Evolutionary conservation across 2,329 filamentous ascomycete species (phyloP).

Genomic region (Graphilbum fragrans): DNA sequence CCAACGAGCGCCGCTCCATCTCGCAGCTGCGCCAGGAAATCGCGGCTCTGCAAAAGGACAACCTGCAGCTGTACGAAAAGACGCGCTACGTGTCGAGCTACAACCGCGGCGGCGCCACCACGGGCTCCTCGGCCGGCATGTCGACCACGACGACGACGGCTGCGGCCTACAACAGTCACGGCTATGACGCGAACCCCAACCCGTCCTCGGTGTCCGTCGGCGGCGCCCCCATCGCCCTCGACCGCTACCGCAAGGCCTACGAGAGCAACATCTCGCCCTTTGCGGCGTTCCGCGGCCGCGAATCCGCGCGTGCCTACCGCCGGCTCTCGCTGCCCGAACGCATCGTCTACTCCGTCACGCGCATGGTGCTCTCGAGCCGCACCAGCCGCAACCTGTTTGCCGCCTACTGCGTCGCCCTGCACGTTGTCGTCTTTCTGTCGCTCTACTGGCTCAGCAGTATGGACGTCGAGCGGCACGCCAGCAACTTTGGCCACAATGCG

Average conservation of each 20-base stretch:
- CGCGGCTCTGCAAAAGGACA: conserved; percentile 87
- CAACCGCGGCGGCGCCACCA: conserved; percentile 47
- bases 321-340: conserved; percentile 88
- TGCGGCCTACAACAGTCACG: conserved; percentile 14
- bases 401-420: conserved; percentile 77
- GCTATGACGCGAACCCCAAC: conserved; percentile 57
- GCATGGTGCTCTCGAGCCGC: conserved; percentile 80
- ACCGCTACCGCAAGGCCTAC: conserved; percentile 84
- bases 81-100: conserved; percentile 93
- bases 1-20: conserved; percentile 69
- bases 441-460: conserved; percentile 71
- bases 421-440: conserved; percentile 76
- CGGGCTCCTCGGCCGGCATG: conserved; percentile 34
- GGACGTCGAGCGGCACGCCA: conserved; percentile 51
- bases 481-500: conserved; percentile 37
- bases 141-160: conserved; percentile 38
- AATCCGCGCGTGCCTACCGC: conserved; percentile 81
- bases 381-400: conserved; percentile 91
- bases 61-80: conserved; percentile 93
- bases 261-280: conserved; percentile 94
- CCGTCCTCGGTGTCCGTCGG: conserved; percentile 55
- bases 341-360: conserved; percentile 78
- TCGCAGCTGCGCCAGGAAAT: conserved; percentile 84
- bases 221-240: conserved; percentile 57
- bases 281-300: conserved; percentile 86